phyloP scores from a whole-genome alignment of 164 flowering plant genomes.

The Sextonia rubra region DNA sequence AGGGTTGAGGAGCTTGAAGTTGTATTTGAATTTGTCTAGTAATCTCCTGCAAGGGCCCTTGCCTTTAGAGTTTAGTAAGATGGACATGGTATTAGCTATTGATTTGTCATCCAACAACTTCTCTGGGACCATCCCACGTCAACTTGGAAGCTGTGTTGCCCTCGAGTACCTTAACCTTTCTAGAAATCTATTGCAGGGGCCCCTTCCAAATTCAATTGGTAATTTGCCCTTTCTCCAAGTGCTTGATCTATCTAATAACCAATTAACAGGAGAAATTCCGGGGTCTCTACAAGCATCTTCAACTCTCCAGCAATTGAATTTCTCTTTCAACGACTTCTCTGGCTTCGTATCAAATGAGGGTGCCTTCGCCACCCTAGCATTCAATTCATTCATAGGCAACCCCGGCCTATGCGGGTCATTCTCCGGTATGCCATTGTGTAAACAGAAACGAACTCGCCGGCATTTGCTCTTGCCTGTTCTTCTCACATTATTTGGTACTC shows the following conservation, averaged over 20 bases:
- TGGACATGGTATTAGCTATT: slow-evolving; percentile 84
- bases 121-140: slow-evolving; percentile 61
- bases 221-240: slow-evolving; percentile 57
- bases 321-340: slow-evolving; percentile 71
- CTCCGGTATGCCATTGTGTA: slow-evolving; percentile 47
- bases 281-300: slow-evolving; percentile 49
- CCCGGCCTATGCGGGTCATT: slow-evolving; percentile 58
- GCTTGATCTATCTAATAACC: slow-evolving; percentile 66
- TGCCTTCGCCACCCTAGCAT: slow-evolving; percentile 39
- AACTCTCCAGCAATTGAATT: slow-evolving; percentile 48
- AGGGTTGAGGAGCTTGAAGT: slow-evolving; percentile 62
- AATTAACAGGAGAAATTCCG: slow-evolving; percentile 55
- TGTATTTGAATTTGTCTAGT: slow-evolving; percentile 73
- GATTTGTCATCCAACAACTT: slow-evolving; percentile 74
- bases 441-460: slow-evolving; percentile 18
- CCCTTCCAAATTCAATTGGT: slow-evolving; percentile 57
- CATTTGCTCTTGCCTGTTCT: slow-evolving; percentile 34
- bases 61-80: slow-evolving; percentile 80
- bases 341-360: slow-evolving; percentile 61
- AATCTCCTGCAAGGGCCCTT: slow-evolving; percentile 58
- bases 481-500: slow-evolving; percentile 30
- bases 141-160: slow-evolving; percentile 82
- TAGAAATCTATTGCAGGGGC: slow-evolving; percentile 42
- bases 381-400: slow-evolving; percentile 61
- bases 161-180: slow-evolving; percentile 78